Conservation (phyloP, 768 basidiomycete species). For the Mycena vitilis region DNA sequence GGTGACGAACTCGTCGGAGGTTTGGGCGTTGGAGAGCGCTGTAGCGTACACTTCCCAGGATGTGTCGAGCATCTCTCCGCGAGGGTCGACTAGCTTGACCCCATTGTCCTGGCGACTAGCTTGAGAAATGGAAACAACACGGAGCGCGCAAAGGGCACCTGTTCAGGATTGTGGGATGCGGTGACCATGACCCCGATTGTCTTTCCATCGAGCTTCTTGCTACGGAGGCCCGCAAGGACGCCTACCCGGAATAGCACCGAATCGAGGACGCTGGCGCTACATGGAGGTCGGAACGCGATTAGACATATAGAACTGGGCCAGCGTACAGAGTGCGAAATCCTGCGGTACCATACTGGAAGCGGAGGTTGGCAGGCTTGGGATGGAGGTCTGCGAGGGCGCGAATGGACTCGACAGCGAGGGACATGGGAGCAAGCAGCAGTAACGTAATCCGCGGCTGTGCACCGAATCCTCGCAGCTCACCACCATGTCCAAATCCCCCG, state of each 20-base stretch:
- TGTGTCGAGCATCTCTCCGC: conserved; percentile 96
- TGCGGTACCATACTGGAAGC: conserved; percentile 92
- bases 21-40: conserved; percentile 82
- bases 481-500: conserved; percentile 73
- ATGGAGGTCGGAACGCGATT: conserved; percentile 27
- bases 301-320: conserved; percentile 25
- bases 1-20: conserved; percentile 77
- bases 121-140: conserved; percentile 27
- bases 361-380: conserved; percentile 76
- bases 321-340: conserved; percentile 92
- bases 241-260: conserved; percentile 96
- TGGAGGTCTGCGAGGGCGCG: conserved; percentile 66
- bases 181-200: conserved; percentile 99
- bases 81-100: conserved; percentile 97
- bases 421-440: conserved; percentile 41
- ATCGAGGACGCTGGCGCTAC: conserved; percentile 78
- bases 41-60: conserved; percentile 95
- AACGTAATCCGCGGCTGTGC: conserved; percentile 4
- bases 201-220: conserved; percentile 91
- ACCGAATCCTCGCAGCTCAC: neutral
- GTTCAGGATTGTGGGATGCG: conserved; percentile 99
- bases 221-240: conserved; percentile 88
- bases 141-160: conserved; percentile 60
- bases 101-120: conserved; percentile 86
- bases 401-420: conserved; percentile 58